Conservation (phyloP, 2,329 filamentous ascomycete genomes). For the Ilyonectria sp. region DNA sequence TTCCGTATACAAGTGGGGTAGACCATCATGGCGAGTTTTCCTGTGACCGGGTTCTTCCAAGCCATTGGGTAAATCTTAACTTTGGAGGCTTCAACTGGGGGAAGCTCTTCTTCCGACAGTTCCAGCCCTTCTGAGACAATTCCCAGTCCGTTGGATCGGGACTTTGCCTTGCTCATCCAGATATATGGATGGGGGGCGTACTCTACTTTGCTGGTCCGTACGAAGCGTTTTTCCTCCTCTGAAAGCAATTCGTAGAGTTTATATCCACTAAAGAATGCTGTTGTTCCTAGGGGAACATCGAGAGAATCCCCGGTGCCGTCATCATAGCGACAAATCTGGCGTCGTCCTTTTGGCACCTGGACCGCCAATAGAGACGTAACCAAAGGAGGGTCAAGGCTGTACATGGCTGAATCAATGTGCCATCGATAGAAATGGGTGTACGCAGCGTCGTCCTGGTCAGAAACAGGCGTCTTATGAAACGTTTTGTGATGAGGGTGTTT, state of each 20-base stretch:
- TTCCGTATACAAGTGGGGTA: conserved; percentile 14
- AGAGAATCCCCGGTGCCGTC: conserved; percentile 8
- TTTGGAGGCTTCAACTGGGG: neutral
- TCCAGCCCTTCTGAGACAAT: conserved; percentile 13
- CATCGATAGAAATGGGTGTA: conserved; percentile 24
- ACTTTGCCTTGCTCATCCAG: conserved; percentile 22
- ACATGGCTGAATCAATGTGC: conserved; percentile 26
- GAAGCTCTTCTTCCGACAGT: conserved; percentile 3
- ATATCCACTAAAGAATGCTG: conserved; percentile 20
- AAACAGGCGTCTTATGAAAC: conserved; percentile 8
- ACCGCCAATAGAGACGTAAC: conserved; percentile 11
- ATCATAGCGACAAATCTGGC: conserved; percentile 22
- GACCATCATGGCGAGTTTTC: conserved; percentile 8
- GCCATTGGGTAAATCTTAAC: conserved; percentile 17
- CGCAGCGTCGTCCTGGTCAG: conserved; percentile 2
- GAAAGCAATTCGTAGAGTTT: conserved; percentile 15
- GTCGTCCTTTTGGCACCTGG: conserved; percentile 12
- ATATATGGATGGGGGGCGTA: conserved; percentile 19
- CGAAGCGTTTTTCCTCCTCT: conserved; percentile 9
- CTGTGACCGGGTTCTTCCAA: conserved; percentile 15
- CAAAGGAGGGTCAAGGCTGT: conserved; percentile 17
- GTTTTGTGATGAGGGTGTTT: conserved; percentile 19
- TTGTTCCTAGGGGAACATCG: conserved; percentile 15
- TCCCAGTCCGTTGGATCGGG: conserved; percentile 16
- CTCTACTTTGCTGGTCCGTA: conserved; percentile 9